Evolutionary conservation across 2,329 filamentous ascomycete species (phyloP), one percentile per base, ranked within the genome.

Genomic region (Parasarocladium wereldwijsianum): DNA sequence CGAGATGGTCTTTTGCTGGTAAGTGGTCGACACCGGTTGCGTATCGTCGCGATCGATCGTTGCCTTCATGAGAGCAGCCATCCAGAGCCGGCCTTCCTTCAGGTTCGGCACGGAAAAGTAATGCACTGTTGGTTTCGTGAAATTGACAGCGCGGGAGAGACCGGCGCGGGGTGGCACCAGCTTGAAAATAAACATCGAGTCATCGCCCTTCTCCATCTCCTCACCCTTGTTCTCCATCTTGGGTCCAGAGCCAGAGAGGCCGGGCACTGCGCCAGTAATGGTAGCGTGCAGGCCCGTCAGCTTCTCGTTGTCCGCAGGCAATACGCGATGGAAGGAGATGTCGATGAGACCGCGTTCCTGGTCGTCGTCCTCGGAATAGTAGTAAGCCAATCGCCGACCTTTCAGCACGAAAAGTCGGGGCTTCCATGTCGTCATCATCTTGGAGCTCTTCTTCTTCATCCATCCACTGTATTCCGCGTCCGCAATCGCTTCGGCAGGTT

Each of bases 401-500:
- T 85, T 86, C 34, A 98, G 70, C 6, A 98, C 77, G 47, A 98
- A 98, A n/a, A 96, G 66, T 9, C 90, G 76, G 9, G 86, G 81
- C 48, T 96, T 98, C 90, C 90, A 98, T 2, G 86, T 93, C 3
- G 85, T 85, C 77, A 98, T 93, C 19, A 96, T 63, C 45, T 87
- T 90, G 2, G 84, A 87, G 35, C 84, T 93, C 55, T 92, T 86
- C 66, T 98, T 98, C 64, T 90, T 96, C 90, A 98, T 98, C 90
- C 90, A 98, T 2, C 90, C 90, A 44, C 78, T 87, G 51, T 93
- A 96, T 47, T 98, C 87, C 32, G 84, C 87, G 36, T 73, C 75
- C 37, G 74, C 60, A 54, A 93, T 90, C 36, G 87, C 85, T 47
- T 93, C 83, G 32, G 74, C 64, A 0, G 90, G 90, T 0, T 70